A percentile compares a stretch with the other conserved stretches of the same genome.
Conservation (phyloP, 2,329 filamentous ascomycete genomes). For the Beauveria sp. region DNA sequence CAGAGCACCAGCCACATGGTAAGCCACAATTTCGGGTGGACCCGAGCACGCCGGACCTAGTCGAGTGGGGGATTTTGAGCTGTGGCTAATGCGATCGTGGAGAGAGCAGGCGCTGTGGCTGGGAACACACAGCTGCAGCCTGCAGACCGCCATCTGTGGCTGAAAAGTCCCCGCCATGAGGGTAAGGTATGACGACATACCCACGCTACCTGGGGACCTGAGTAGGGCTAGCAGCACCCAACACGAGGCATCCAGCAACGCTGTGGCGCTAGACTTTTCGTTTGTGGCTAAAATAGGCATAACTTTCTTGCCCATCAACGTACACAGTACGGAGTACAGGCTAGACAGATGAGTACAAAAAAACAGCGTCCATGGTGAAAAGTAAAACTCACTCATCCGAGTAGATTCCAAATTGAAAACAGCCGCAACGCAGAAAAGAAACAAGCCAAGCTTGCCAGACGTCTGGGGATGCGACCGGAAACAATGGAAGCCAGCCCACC, state of each 20-base stretch:
- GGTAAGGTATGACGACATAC: not conserved
- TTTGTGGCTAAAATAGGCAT: not conserved
- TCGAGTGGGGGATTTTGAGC: not conserved
- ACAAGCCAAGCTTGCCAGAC: not conserved
- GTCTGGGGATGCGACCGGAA: not conserved
- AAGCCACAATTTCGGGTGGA: not conserved
- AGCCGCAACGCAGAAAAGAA: not conserved
- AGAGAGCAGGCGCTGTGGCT: not conserved
- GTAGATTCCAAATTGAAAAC: not conserved
- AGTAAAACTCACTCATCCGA: not conserved
- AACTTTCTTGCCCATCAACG: not conserved
- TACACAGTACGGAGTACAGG: not conserved
- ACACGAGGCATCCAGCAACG: not conserved
- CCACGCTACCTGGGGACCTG: not conserved
- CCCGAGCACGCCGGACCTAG: no score
- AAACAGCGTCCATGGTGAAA: not conserved
- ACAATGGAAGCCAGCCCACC: not conserved
- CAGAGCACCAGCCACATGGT: not conserved
- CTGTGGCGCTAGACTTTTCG: conserved; percentile 1
- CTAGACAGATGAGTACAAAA: no score
- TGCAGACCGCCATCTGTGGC: not conserved
- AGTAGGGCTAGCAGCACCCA: no score
- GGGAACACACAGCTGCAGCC: not conserved
- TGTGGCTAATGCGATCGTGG: conserved; percentile 1
- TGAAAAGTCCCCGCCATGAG: not conserved